Base-by-base conservation (phyloP, 306 rosid genomes). In the Begonia loranthoides region DNA sequence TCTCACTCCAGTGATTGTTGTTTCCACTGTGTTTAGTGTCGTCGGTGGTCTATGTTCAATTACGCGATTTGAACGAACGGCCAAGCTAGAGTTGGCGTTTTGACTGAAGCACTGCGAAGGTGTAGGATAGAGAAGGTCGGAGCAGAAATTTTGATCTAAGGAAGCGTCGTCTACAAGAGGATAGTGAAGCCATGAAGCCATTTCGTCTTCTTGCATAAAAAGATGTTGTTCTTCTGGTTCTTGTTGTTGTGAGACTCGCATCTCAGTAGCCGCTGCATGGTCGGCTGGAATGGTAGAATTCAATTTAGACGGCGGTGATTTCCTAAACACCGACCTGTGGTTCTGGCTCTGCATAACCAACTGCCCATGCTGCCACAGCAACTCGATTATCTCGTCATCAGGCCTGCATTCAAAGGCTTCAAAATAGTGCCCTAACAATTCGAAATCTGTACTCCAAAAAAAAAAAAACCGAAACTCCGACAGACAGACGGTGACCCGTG, bases 121-220 rank as follows among this genome's bases (percentile, higher is more conserved):
- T 13, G 68, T 52, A 41, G 66, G 50, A 45, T 66, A 74, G 54
- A 76, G 59, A 0, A 81, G 66, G 46, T 78, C 83, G 47, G 84
- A 44, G 65, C 68, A 52, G 66, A 83, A 78, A 60, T 57, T 61
- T 33, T 57, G 68, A 70, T 73, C 75, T 50, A 82, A 45, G 3
- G 73, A 54, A 71, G 80, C 55, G 50, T 87, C 84, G 52, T 75
- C 84, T n/a, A 54, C 73, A 43, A 80, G 69, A 4, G 92, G 81
- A 59, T 66, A 75, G 50, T 80, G 76, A 46, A 81, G 81, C 94
- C 87, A 87, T 11, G 87, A 55, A 15, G 68, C 61, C 87, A 74
- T 78, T 76, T 87, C 96, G 4, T 81, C 80, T 41, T 87, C 96
- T 40, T 83, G 85, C 73, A 83, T 74, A 61, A 81, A 87, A 9